Evolutionary conservation across 106 monocot genomes (phyloP).

Genomic region (Dendrobium nobile): DNA sequence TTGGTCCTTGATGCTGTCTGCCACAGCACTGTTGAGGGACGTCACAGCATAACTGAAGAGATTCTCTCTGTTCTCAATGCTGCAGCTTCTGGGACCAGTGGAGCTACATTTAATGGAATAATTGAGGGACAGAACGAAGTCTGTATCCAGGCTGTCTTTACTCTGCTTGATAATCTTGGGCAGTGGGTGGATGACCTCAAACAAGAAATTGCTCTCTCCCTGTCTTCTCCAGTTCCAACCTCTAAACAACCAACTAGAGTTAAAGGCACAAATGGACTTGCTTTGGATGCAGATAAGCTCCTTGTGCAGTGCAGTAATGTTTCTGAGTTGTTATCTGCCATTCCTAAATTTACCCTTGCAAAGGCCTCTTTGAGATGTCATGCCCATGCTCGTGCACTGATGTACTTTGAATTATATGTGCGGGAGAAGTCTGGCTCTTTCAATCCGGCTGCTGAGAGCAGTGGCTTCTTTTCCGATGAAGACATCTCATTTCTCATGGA

Average conservation of each 20-base stretch:
- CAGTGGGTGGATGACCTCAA: constrained; percentile 99
- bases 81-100: constrained; percentile 68
- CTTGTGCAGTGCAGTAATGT: constrained; percentile 82
- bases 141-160: constrained; percentile 90
- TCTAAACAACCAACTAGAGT: constrained; percentile 29
- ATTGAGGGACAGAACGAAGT: constrained; percentile 72
- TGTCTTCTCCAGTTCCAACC: constrained; percentile 29
- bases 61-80: constrained; percentile 84
- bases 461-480: constrained; percentile 62
- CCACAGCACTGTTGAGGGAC: constrained; percentile 79
- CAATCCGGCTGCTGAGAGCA: constrained; percentile 81
- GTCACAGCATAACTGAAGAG: constrained; percentile 76
- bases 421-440: constrained; percentile 80
- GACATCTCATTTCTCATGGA: constrained; percentile 98
- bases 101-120: constrained; percentile 44
- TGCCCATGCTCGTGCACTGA: constrained; percentile 87
- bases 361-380: constrained; percentile 79
- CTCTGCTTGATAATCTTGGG: constrained; percentile 94
- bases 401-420: constrained; percentile 90
- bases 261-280: constrained; percentile 25
- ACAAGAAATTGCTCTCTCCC: constrained; percentile 83
- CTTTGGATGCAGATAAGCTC: constrained; percentile 34
- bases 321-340: constrained; percentile 67
- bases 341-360: constrained; percentile 97
- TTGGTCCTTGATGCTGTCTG: constrained; percentile 91